Evolutionary conservation across 2,329 filamentous ascomycete species (phyloP).

Genomic region (Fusarium verrucosum): DNA sequence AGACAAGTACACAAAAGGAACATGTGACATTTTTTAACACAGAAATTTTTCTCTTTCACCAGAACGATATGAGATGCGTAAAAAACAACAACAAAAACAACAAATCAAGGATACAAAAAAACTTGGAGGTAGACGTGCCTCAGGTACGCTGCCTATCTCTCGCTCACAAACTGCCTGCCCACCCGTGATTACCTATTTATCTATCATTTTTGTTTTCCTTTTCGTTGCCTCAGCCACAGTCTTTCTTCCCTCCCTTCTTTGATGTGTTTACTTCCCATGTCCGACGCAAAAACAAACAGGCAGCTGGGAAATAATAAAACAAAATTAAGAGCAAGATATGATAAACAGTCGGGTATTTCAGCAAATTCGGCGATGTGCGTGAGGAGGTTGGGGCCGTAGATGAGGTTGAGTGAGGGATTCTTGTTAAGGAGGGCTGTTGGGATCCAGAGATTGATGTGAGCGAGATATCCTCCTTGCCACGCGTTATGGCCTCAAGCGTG

Average conservation of each 20-base stretch:
- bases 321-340: slow-evolving; percentile 9
- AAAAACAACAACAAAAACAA: neutral
- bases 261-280: neutral
- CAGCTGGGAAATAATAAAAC: neutral
- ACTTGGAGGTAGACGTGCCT: slow-evolving; percentile 13
- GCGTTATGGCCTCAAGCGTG: neutral
- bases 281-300: neutral
- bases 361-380: slow-evolving; percentile 26
- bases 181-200: neutral
- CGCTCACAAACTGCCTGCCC: slow-evolving; percentile 8
- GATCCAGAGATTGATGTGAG: slow-evolving; percentile 11
- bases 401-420: slow-evolving; percentile 1
- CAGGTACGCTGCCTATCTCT: slow-evolving; percentile 25
- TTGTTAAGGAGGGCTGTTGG: neutral
- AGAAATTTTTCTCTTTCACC: slow-evolving; percentile 1
- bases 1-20: slow-evolving; percentile 18
- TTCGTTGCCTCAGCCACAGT: slow-evolving; percentile 16
- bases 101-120: slow-evolving; percentile 22
- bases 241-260: neutral
- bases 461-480: neutral
- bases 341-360: slow-evolving; percentile 35
- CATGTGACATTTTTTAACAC: neutral
- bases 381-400: slow-evolving; percentile 3
- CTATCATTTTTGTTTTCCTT: neutral
- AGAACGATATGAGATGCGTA: slow-evolving; percentile 1